A percentile compares a stretch with the other conserved stretches of the same genome.
Conservation (phyloP, 106 monocot species). For the Vanilla planifolia region DNA sequence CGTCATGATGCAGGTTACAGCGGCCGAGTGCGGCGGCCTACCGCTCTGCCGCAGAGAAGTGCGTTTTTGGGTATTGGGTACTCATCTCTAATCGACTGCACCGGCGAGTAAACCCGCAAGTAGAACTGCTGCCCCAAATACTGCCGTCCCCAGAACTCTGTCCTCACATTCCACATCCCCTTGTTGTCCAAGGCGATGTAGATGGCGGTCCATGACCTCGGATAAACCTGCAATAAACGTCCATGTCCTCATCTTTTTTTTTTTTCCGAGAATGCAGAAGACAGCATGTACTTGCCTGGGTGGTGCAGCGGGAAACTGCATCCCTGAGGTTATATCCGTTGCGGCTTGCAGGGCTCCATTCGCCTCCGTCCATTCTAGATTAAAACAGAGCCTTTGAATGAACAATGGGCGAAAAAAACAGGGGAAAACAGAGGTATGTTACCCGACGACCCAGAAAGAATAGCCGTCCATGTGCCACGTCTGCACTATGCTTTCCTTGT, state of each 20-base stretch:
- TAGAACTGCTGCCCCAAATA: constrained; percentile 56
- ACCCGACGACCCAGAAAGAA: constrained; percentile 63
- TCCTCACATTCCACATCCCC: constrained; percentile 67
- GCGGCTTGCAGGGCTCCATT: constrained; percentile 37
- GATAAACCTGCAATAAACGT: constrained; percentile 39
- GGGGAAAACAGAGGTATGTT: no score
- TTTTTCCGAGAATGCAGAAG: no score
- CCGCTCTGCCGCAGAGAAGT: constrained; percentile 46
- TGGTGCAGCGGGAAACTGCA: constrained; percentile 53
- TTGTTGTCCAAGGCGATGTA: constrained; percentile 49
- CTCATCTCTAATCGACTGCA: constrained; percentile 40
- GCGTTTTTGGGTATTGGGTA: constrained; percentile 41
- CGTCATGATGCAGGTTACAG: no score
- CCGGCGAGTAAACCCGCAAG: constrained; percentile 29
- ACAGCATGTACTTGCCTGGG: constrained; percentile 24
- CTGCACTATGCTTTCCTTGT: constrained; percentile 46
- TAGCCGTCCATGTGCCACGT: constrained; percentile 70
- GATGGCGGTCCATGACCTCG: constrained; percentile 51
- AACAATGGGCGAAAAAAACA: not conserved
- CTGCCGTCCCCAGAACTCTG: constrained; percentile 51
- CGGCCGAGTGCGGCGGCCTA: constrained; percentile 21
- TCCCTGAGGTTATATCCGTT: constrained; percentile 45
- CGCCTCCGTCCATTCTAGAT: constrained; percentile 53
- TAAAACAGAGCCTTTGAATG: not conserved
- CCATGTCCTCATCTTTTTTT: no score